Percentiles rank a stretch among this genome's conserved stretches.
These are phyloP conservation scores for Aspergillus sp. DNA, from an alignment of 2,329 filamentous ascomycete genomes.

Conservation along the genomic window DNA sequence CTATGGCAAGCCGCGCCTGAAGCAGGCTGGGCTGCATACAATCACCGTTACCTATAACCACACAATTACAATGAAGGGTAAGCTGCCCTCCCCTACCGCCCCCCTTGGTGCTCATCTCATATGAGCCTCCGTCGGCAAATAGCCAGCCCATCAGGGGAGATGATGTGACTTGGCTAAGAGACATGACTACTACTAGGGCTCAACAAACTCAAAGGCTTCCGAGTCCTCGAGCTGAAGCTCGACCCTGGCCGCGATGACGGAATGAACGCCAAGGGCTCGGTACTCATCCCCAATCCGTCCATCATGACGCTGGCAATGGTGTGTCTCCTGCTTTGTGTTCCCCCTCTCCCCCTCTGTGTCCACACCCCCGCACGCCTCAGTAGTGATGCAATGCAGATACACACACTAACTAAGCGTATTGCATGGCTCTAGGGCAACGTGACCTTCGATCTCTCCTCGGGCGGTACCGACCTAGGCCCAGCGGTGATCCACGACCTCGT, in stretches of 20 bases:
- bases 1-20: constrained; percentile 56
- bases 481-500: constrained; percentile 55
- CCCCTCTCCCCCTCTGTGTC: neutral
- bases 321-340: constrained; percentile 9
- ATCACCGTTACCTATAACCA: constrained; percentile 61
- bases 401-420: too few relatives aligned
- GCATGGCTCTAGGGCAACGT: constrained; percentile 54
- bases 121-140: too few relatives aligned
- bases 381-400: constrained; percentile 13
- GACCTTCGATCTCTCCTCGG: constrained; percentile 57
- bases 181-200: constrained; percentile 48
- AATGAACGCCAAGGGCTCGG: constrained; percentile 59
- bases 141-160: too few relatives aligned
- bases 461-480: constrained; percentile 54
- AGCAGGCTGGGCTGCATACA: constrained; percentile 55
- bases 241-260: constrained; percentile 48
- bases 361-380: too few relatives aligned
- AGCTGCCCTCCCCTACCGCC: constrained; percentile 3
- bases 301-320: constrained; percentile 59
- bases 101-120: too few relatives aligned
- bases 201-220: constrained; percentile 59
- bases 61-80: constrained; percentile 59
- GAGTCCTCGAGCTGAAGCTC: constrained; percentile 54
- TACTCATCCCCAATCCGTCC: constrained; percentile 64
- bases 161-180: neutral